Percentiles rank a stretch among this genome's conserved stretches.
Conservation (phyloP, 2,329 filamentous ascomycete genomes). For the Stagonosporopsis vannaccii region DNA sequence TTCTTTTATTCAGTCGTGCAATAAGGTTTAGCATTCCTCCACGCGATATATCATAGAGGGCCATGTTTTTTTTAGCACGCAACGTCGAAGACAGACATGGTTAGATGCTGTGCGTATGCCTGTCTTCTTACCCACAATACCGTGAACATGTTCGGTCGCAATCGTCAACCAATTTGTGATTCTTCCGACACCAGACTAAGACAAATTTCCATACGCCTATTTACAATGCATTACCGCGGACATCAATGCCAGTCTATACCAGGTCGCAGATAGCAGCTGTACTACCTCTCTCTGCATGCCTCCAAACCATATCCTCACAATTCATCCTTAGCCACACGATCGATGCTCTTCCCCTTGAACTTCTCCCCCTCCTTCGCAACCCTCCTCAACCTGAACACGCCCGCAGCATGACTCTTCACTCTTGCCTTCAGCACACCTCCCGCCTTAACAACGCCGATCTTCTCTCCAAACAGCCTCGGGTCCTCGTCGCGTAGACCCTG, state of each 20-base stretch:
- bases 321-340: conserved; percentile 24
- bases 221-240: neutral
- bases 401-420: conserved; percentile 33
- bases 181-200: neutral
- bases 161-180: neutral
- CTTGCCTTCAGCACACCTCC: conserved; percentile 25
- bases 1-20: neutral
- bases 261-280: neutral
- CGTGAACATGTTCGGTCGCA: neutral
- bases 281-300: no score
- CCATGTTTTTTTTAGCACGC: neutral
- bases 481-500: conserved; percentile 28
- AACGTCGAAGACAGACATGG: neutral
- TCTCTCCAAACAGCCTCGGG: conserved; percentile 32
- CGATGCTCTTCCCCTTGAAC: conserved; percentile 35
- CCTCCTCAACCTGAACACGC: conserved; percentile 28
- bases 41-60: neutral
- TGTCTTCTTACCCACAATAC: no score
- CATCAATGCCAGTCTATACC: neutral
- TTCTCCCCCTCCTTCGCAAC: conserved; percentile 28
- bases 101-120: no score
- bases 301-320: conserved; percentile 12
- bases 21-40: neutral
- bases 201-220: neutral
- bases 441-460: conserved; percentile 31